These are phyloP conservation scores for Bipolaris zeicola DNA, from an alignment of 2,329 filamentous ascomycete genomes.

Conservation along the genomic window DNA sequence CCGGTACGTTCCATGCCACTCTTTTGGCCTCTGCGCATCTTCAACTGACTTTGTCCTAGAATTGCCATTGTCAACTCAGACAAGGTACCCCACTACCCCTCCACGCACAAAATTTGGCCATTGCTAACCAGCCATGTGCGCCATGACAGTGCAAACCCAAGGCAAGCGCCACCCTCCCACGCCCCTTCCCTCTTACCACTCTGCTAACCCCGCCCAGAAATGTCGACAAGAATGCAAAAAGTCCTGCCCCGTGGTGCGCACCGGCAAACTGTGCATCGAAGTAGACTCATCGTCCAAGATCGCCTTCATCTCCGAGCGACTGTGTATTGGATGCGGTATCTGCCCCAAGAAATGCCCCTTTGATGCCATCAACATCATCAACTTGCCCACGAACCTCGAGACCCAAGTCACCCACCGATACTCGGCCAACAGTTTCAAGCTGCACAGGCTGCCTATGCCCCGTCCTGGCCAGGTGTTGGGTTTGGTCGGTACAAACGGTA, in stretches of 20 bases:
- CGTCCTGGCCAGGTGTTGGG: conserved; percentile 93
- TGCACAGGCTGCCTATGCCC: conserved; percentile 94
- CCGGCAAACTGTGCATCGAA: conserved; percentile 97
- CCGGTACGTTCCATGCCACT: conserved; percentile 65
- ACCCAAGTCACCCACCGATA: conserved; percentile 98
- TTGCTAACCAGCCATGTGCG: conserved; percentile 50
- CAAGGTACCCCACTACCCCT: conserved; percentile 71
- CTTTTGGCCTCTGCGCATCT: background rate
- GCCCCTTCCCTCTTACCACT: conserved; percentile 18
- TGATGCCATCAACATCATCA: conserved; percentile 99
- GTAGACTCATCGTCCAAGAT: conserved; percentile 87
- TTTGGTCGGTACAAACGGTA: conserved; percentile 99
- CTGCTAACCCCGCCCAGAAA: conserved; percentile 67
- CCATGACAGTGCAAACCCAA: conserved; percentile 80
- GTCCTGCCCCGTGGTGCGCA: conserved; percentile 94
- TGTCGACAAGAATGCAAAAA: conserved; percentile 99
- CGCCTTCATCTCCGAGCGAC: conserved; percentile 94
- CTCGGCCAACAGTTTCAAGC: conserved; percentile 99
- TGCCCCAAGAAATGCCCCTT: conserved; percentile 99
- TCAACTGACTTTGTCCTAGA: conserved; percentile 53
- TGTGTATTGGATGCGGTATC: conserved; percentile 99
- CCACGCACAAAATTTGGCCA: conserved; percentile 39
- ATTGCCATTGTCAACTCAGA: conserved; percentile 98
- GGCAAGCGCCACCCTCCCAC: conserved; percentile 55
- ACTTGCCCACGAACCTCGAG: conserved; percentile 98